Percentiles rank a stretch among this genome's conserved stretches.
Evolutionary conservation across 1,139 yeast species (phyloP).

Genomic region (Candida neerlandica): DNA sequence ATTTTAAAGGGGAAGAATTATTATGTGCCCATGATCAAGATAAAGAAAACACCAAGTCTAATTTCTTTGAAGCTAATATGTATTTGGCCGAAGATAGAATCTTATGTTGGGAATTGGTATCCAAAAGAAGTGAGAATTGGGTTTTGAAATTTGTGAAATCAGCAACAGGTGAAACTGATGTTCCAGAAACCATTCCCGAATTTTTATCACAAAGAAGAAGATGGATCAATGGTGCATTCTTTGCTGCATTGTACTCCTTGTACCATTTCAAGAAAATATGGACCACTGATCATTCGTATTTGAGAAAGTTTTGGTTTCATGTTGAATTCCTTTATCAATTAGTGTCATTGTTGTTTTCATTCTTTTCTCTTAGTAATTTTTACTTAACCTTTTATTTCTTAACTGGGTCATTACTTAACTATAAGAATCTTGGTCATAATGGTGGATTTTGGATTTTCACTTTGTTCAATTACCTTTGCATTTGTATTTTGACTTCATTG

Average conservation of each 20-base stretch:
- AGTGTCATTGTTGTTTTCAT: constrained; percentile 73
- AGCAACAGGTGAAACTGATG: constrained; percentile 54
- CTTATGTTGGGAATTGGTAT: constrained; percentile 51
- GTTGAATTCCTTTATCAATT: constrained; percentile 51
- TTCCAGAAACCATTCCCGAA: constrained; percentile 49
- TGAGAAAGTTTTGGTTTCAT: constrained; percentile 45
- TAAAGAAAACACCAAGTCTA: constrained; percentile 47
- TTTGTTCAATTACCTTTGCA: constrained; percentile 78
- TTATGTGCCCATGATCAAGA: constrained; percentile 31
- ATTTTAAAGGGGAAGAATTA: constrained; percentile 44
- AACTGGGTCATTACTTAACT: constrained; percentile 75
- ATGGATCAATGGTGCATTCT: constrained; percentile 54
- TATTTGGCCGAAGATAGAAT: constrained; percentile 55
- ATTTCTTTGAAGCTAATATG: constrained; percentile 85
- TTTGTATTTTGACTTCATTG: constrained; percentile 79
- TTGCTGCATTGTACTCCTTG: constrained; percentile 50
- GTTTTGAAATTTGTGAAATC: constrained; percentile 48
- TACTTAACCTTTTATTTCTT: constrained; percentile 89
- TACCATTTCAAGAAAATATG: constrained; percentile 49
- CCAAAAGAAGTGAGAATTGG: constrained; percentile 48
- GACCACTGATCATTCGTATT: constrained; percentile 44
- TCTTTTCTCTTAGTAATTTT: constrained; percentile 88
- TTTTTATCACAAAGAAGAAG: constrained; percentile 52
- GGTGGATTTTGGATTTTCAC: constrained; percentile 84
- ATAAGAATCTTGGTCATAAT: constrained; percentile 54